Percentiles rank a stretch among this genome's conserved stretches.
phyloP scores from a whole-genome alignment of 306 rosid species.

The Cicer cuneatum region DNA sequence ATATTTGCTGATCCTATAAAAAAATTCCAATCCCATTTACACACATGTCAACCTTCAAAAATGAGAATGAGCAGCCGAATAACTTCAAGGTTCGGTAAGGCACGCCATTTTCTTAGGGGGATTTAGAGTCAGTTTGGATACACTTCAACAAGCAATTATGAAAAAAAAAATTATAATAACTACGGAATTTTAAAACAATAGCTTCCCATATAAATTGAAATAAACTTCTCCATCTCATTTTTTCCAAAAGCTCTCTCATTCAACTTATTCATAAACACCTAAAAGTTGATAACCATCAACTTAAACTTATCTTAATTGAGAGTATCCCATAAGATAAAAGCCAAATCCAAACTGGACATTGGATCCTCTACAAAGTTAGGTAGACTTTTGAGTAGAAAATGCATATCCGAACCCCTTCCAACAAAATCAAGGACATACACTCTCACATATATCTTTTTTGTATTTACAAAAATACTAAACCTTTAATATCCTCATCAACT shows the following conservation, averaged over 20 bases:
- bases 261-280: neutral
- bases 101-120: conserved; percentile 12
- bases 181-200: neutral
- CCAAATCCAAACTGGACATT: neutral
- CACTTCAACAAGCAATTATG: neutral
- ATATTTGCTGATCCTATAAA: conserved; percentile 18
- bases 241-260: neutral
- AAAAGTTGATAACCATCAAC: neutral
- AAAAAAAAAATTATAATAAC: neutral
- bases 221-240: conserved; percentile 10
- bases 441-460: neutral
- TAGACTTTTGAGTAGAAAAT: neutral
- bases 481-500: conserved; percentile 3
- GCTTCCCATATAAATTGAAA: neutral
- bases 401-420: neutral
- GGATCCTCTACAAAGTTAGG: neutral
- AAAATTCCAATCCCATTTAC: conserved; percentile 3
- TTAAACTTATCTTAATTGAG: neutral
- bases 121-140: neutral
- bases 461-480: conserved; percentile 1
- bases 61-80: conserved; percentile 23
- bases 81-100: neutral
- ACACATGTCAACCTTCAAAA: conserved; percentile 5
- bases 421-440: conserved; percentile 26
- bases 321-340: neutral